phyloP scores from a whole-genome alignment of 495 filamentous ascomycete genomes.

The Penicillium malachiteum region DNA sequence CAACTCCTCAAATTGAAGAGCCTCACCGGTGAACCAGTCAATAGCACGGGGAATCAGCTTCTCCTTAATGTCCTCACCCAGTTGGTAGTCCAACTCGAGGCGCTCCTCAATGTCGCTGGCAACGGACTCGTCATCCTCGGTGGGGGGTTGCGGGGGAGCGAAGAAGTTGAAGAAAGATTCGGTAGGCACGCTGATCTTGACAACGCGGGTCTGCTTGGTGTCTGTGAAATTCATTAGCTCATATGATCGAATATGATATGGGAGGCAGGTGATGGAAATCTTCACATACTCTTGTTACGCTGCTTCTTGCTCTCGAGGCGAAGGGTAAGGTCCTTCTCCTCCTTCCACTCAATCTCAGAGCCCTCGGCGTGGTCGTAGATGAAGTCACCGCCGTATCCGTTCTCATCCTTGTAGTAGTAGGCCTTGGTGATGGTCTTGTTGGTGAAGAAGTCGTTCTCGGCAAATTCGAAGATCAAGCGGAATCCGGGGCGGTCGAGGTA shows the following conservation, averaged over 20 bases:
- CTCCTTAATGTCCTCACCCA: conserved; percentile 99
- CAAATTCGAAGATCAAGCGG: conserved; percentile 95
- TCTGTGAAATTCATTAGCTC: conserved; percentile 54
- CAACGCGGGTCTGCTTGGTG: conserved; percentile 97
- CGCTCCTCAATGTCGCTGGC: conserved; percentile 94
- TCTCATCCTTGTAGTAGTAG: conserved; percentile 99
- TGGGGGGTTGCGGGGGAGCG: conserved; percentile 85
- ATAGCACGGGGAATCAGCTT: conserved; percentile 98
- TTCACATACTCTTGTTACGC: conserved; percentile 89
- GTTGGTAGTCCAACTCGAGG: conserved; percentile 96
- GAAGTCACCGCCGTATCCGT: conserved; percentile 96
- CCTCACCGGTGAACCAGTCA: conserved; percentile 99
- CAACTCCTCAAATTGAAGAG: conserved; percentile 92
- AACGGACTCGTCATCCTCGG: conserved; percentile 71
- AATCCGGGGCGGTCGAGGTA: conserved; percentile 98
- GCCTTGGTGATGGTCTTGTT: conserved; percentile 98
- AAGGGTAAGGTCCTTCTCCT: conserved; percentile 87
- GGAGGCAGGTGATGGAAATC: neutral
- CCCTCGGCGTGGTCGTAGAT: conserved; percentile 99
- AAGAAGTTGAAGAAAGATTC: conserved; percentile 99
- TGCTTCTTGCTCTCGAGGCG: conserved; percentile 98
- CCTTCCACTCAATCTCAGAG: conserved; percentile 97
- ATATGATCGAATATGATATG: neutral
- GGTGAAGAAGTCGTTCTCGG: conserved; percentile 91
- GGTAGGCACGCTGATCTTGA: conserved; percentile 97